These are phyloP conservation scores for Helotiales sp. DNA, from an alignment of 2,329 filamentous ascomycete genomes.

Conservation along the genomic window DNA sequence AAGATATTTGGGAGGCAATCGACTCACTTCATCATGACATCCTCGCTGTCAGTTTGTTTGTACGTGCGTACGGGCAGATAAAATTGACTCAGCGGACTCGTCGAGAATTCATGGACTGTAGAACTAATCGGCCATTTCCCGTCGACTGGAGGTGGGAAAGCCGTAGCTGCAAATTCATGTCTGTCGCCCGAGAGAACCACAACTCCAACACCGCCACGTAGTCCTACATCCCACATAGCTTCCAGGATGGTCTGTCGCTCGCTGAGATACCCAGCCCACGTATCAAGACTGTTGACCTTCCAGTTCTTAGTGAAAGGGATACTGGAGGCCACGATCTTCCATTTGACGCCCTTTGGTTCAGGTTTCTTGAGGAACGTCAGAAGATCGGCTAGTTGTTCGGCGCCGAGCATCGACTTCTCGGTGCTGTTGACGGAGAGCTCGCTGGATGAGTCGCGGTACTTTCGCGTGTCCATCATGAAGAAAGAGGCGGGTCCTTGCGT, in stretches of 20 bases:
- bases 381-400: conserved; percentile 78
- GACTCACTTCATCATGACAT: conserved; percentile 81
- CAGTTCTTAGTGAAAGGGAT: conserved; percentile 99
- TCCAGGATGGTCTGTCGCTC: conserved; percentile 83
- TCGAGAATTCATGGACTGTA: conserved; percentile 88
- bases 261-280: conserved; percentile 88
- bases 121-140: conserved; percentile 67
- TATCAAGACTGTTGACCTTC: conserved; percentile 85
- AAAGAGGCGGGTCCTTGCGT: conserved; percentile 89
- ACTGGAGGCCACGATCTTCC: conserved; percentile 91
- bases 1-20: not conserved
- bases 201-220: conserved; percentile 72
- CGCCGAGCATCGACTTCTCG: conserved; percentile 86
- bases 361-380: conserved; percentile 75
- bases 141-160: conserved; percentile 66
- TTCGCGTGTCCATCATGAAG: conserved; percentile 92
- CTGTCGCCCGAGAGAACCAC: conserved; percentile 87
- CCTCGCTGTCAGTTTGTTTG: conserved; percentile 77
- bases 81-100: conserved; percentile 91
- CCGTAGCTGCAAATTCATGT: conserved; percentile 95
- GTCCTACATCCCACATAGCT: conserved; percentile 89
- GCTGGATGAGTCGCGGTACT: conserved; percentile 76
- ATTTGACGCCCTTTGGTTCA: conserved; percentile 78
- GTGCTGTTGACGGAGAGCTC: conserved; percentile 61
- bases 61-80: conserved; percentile 87